phyloP scores from a whole-genome alignment of 1,284 basidiomycete genomes.

The Fomitopsis schrenkii region DNA sequence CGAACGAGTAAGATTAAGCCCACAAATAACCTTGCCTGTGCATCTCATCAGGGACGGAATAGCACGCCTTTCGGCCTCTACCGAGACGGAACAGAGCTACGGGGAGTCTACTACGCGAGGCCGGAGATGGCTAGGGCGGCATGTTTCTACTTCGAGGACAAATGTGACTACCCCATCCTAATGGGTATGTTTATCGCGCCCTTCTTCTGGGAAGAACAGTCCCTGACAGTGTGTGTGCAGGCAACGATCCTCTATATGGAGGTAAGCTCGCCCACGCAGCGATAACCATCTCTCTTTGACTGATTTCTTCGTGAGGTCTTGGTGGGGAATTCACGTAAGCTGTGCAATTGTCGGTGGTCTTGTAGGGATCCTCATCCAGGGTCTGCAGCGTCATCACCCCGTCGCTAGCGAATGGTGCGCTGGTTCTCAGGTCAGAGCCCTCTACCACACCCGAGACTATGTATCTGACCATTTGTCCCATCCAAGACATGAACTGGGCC shows the following conservation, averaged over 20 bases:
- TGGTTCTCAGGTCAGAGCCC: slow-evolving; percentile 54
- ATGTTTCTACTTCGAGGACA: slow-evolving; percentile 57
- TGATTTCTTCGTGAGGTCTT: slow-evolving; percentile 43
- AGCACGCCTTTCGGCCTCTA: slow-evolving; percentile 80
- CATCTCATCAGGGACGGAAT: not conserved
- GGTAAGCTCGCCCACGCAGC: slow-evolving; percentile 38
- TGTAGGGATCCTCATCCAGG: not conserved
- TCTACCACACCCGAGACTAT: not conserved
- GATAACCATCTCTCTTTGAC: not conserved
- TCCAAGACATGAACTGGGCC: slow-evolving; percentile 70
- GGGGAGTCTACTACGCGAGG: slow-evolving; percentile 72
- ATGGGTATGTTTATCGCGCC: slow-evolving; percentile 44
- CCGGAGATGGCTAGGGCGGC: slow-evolving; percentile 65
- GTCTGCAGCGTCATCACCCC: slow-evolving; percentile 68
- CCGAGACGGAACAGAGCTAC: slow-evolving; percentile 73
- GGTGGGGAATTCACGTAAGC: slow-evolving; percentile 81
- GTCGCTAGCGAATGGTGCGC: slow-evolving; percentile 71
- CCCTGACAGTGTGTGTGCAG: slow-evolving; percentile 29
- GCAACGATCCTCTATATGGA: slow-evolving; percentile 80
- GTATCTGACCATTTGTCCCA: not conserved
- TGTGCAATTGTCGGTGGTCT: not conserved
- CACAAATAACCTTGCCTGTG: too few relatives aligned
- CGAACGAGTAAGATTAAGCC: slow-evolving; percentile 51
- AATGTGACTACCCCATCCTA: slow-evolving; percentile 77
- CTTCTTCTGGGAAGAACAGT: not conserved